A percentile compares a stretch with the other conserved stretches of the same genome.
Conservation (phyloP, 1,284 basidiomycete species). For the Naganishia cerealis region DNA sequence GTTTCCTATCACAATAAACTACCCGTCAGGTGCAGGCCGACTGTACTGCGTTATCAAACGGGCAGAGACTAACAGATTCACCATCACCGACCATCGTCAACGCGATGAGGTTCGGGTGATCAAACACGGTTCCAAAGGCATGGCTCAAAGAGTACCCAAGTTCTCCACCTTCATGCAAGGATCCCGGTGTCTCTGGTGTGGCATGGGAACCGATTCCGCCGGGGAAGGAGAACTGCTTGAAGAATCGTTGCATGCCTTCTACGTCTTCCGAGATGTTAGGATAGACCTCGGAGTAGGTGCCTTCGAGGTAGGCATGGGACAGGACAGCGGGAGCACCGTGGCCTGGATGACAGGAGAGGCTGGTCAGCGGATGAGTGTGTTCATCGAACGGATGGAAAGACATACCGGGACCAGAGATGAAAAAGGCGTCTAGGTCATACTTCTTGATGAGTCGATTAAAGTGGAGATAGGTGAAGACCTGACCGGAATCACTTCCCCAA, state of each 20-base stretch:
- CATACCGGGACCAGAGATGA: slow-evolving; percentile 34
- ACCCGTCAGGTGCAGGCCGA: background rate
- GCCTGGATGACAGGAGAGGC: slow-evolving; percentile 50
- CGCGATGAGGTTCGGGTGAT: slow-evolving; percentile 74
- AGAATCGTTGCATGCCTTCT: slow-evolving; percentile 60
- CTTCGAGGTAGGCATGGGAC: slow-evolving; percentile 76
- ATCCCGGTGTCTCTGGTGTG: slow-evolving; percentile 66
- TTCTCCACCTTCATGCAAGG: slow-evolving; percentile 79
- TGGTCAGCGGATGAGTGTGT: background rate
- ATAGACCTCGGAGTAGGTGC: slow-evolving; percentile 69
- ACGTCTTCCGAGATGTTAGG: slow-evolving; percentile 65
- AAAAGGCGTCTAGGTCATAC: slow-evolving; percentile 34
- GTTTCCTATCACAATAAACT: slow-evolving; percentile 24
- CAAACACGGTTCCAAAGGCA: slow-evolving; percentile 76
- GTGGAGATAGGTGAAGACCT: slow-evolving; percentile 34
- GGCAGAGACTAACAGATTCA: slow-evolving; percentile 56
- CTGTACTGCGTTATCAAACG: background rate
- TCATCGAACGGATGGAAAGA: background rate
- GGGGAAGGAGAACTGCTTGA: slow-evolving; percentile 50
- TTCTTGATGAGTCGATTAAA: slow-evolving; percentile 34
- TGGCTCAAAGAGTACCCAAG: slow-evolving; percentile 77
- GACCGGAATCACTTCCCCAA: slow-evolving; percentile 34
- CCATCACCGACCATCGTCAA: slow-evolving; percentile 79
- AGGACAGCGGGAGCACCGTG: slow-evolving; percentile 77
- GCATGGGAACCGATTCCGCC: slow-evolving; percentile 55